Base-by-base conservation (phyloP, 1,284 basidiomycete species). In the Pterulicium gracile region DNA sequence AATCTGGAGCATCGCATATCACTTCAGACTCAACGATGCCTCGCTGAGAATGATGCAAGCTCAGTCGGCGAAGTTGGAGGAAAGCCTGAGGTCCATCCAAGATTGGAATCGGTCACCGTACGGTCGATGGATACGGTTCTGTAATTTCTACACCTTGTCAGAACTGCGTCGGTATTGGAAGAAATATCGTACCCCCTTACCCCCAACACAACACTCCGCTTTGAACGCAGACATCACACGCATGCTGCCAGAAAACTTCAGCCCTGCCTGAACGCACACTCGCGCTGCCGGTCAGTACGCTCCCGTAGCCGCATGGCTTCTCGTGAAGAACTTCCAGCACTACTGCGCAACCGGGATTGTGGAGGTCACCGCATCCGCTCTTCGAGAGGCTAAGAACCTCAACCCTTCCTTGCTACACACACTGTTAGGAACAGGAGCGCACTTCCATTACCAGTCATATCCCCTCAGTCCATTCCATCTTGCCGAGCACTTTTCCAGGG, bases 331-430 rank as follows among this genome's bases (percentile, higher is more conserved):
- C 17, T 66, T 61, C 48, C 42, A 49, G 14, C 51, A 51, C 1
- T 76, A 64, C 52, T 73, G 72, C 70, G 60, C 58, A 23, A 65
- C 61, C 0, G 75, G 75, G 0, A 55, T 65, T 1, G 70, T 67
- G 0, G 66, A 62, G 24, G 49, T 54, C 18, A 15, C n/a, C 51
- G 1, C 55, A 56, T 20, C 49, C 55, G 3, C 47, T 58, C 13
- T 46, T 55, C 0, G 45, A 51, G 0, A 41, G 7, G 62, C 69
- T 2, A 65, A 53, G 1, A 36, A 60, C 17, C 49, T 68, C 23
- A 77, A 78, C 47, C 72, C 76, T 0, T 71, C 68, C 0, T 75
- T 75, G 35, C 63, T 62, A 0, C 75, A 52, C 68, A 68, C 3
- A 47, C 56, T 1, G 53, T 53, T 3, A 65, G 69, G 2, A 61